These are phyloP conservation scores for Letharia lupina DNA, from an alignment of 495 filamentous ascomycete species.

Conservation along the genomic window DNA sequence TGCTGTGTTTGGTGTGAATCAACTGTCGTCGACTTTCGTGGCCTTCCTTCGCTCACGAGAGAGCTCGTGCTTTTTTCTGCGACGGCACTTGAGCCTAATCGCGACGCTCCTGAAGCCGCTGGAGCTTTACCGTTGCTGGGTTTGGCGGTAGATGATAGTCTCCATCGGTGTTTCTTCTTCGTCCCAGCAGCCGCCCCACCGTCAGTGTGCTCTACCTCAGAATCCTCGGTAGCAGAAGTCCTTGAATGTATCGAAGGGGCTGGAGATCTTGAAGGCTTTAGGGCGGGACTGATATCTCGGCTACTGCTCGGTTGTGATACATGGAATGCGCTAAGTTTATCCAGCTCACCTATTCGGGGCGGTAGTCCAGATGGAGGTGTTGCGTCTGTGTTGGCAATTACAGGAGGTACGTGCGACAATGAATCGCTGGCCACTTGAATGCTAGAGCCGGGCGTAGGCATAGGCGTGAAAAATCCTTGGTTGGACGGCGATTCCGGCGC, in stretches of 20 bases:
- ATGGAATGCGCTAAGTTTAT: conserved; percentile 22
- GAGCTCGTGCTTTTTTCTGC: conserved; percentile 64
- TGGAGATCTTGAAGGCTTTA: conserved; percentile 56
- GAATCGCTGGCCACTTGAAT: conserved; percentile 23
- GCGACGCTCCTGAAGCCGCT: conserved; percentile 40
- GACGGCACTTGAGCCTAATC: conserved; percentile 50
- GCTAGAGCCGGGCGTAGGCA: conserved; percentile 21
- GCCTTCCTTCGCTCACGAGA: conserved; percentile 49
- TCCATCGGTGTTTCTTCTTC: conserved; percentile 61
- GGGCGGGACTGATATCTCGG: conserved; percentile 17
- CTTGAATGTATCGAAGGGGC: conserved; percentile 60
- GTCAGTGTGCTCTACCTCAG: conserved; percentile 64
- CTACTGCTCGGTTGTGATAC: conserved; percentile 22
- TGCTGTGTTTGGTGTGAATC: conserved; percentile 42
- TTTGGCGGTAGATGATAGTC: conserved; percentile 52
- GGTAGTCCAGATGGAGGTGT: conserved; percentile 26
- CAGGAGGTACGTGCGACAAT: conserved; percentile 22
- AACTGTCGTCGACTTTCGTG: conserved; percentile 46
- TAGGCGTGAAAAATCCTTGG: conserved; percentile 25
- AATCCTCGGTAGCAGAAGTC: conserved; percentile 64
- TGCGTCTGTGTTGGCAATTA: conserved; percentile 18
- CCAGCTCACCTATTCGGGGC: conserved; percentile 23
- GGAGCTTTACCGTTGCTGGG: conserved; percentile 46
- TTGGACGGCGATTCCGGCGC: conserved; percentile 29
- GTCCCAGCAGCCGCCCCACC: conserved; percentile 49